phyloP scores from a whole-genome alignment of 306 rosid species.

The Prunus kanzakura region DNA sequence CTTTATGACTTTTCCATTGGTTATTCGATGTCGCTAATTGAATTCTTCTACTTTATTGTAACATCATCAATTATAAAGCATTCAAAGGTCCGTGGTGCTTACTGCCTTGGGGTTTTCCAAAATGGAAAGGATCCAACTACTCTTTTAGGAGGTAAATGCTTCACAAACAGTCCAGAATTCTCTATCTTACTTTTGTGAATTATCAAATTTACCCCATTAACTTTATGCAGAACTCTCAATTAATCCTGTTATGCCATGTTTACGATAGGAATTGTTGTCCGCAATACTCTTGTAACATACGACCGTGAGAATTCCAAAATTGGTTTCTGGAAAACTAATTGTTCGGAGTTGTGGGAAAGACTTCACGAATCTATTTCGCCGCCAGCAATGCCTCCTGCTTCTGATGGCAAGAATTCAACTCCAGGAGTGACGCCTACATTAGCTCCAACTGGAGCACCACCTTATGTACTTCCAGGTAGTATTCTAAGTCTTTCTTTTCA shows the following conservation, averaged over 20 bases:
- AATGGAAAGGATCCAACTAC: conserved; percentile 89
- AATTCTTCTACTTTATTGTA: conserved; percentile 20
- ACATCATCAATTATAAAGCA: conserved; percentile 55
- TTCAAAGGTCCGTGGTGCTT: conserved; percentile 83
- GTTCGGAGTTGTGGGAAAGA: conserved; percentile 90
- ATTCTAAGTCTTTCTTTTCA: neutral
- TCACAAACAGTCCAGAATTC: neutral
- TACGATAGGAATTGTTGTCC: conserved; percentile 73
- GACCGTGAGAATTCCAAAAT: conserved; percentile 74
- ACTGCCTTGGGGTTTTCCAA: conserved; percentile 85
- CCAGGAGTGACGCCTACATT: conserved; percentile 39
- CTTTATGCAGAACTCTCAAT: conserved; percentile 13
- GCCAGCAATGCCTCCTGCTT: conserved; percentile 44
- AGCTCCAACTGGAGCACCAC: conserved; percentile 56
- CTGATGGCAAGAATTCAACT: conserved; percentile 35
- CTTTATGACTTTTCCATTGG: conserved; percentile 18
- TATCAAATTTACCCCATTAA: conserved; percentile 8
- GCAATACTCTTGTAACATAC: conserved; percentile 87
- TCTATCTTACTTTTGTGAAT: neutral
- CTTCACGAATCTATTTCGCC: conserved; percentile 55
- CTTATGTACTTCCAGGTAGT: conserved; percentile 53
- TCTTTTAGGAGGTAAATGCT: conserved; percentile 84
- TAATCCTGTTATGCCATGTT: conserved; percentile 14
- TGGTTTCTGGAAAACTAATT: conserved; percentile 99
- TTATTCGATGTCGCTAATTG: conserved; percentile 23